These are phyloP conservation scores for Teratosphaeria viscida DNA, from an alignment of 2,329 filamentous ascomycete species.

Conservation along the genomic window DNA sequence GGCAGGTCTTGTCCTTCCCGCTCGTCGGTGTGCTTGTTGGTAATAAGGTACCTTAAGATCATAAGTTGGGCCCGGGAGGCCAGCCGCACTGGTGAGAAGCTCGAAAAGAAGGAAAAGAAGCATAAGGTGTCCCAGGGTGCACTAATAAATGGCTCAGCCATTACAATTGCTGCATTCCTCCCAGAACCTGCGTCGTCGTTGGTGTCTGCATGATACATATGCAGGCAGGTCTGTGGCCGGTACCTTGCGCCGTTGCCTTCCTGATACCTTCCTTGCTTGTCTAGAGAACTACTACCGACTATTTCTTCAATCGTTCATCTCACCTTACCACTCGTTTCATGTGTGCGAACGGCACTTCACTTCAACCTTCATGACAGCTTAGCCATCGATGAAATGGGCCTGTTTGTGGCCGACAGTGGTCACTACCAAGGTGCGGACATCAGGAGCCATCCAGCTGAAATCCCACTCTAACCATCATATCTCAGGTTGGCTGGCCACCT, in stretches of 20 bases:
- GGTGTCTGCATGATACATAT: neutral
- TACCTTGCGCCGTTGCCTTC: neutral
- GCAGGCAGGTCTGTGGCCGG: neutral
- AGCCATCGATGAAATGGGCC: slow-evolving; percentile 21
- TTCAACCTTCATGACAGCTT: slow-evolving; percentile 10
- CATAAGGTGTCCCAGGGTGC: neutral
- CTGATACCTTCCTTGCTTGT: slow-evolving; percentile 2
- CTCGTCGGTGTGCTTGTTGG: neutral
- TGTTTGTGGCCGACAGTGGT: slow-evolving; percentile 20
- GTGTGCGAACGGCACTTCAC: slow-evolving; percentile 1
- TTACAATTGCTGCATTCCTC: neutral
- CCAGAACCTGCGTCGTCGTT: neutral
- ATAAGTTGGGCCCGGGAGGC: too few species aligned
- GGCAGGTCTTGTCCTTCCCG: neutral
- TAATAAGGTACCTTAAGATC: neutral
- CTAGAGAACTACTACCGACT: slow-evolving; percentile 2
- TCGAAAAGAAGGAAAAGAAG: neutral
- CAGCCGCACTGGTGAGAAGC: too few species aligned
- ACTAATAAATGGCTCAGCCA: neutral
- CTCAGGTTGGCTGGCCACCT: slow-evolving; percentile 22
- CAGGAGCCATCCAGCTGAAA: neutral
- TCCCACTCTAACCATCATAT: neutral
- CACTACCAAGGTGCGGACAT: slow-evolving; percentile 13
- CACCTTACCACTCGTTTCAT: neutral
- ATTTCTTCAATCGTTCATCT: slow-evolving; percentile 1